Evolutionary conservation across 2,329 filamentous ascomycete genomes (phyloP).

Genomic region (Exophiala oligosperma): DNA sequence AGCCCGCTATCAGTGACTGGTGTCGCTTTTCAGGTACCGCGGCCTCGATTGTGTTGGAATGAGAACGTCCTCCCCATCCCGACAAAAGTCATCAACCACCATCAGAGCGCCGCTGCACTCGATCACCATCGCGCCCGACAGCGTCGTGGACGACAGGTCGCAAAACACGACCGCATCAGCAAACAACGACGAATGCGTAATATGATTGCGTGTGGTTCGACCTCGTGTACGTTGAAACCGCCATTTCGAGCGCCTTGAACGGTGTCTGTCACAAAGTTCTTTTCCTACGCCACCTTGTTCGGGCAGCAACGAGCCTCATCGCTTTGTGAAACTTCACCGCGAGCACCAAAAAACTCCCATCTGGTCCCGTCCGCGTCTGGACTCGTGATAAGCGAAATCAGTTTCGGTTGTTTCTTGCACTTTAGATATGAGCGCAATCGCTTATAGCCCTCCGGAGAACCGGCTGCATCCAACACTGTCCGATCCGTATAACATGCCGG

Average conservation of each 20-base stretch:
- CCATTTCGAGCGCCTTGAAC: slow-evolving; percentile 4
- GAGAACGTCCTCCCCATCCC: slow-evolving; percentile 8
- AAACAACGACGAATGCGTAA: slow-evolving; percentile 1
- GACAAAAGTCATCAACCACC: slow-evolving; percentile 1
- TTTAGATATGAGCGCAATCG: slow-evolving; percentile 20
- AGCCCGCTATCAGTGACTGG: slow-evolving; percentile 10
- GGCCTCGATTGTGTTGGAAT: slow-evolving; percentile 8
- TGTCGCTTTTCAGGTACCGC: slow-evolving; percentile 6
- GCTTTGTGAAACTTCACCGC: slow-evolving; percentile 1
- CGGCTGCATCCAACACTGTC: slow-evolving; percentile 18
- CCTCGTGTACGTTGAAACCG: background rate
- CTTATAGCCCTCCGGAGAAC: slow-evolving; percentile 17
- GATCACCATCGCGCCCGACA: background rate
- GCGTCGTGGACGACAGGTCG: background rate
- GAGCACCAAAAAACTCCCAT: background rate
- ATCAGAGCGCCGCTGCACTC: slow-evolving; percentile 7
- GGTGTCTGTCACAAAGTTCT: background rate
- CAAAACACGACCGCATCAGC: background rate
- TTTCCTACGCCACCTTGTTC: background rate
- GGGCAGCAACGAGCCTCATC: background rate
- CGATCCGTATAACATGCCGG: slow-evolving; percentile 14
- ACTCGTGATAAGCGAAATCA: slow-evolving; percentile 7
- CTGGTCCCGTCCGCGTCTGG: background rate
- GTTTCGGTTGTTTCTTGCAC: background rate
- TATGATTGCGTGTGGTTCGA: slow-evolving; percentile 4